Base-by-base conservation (phyloP, 176 grass and related monocot species). In the Aegilops longissima region DNA sequence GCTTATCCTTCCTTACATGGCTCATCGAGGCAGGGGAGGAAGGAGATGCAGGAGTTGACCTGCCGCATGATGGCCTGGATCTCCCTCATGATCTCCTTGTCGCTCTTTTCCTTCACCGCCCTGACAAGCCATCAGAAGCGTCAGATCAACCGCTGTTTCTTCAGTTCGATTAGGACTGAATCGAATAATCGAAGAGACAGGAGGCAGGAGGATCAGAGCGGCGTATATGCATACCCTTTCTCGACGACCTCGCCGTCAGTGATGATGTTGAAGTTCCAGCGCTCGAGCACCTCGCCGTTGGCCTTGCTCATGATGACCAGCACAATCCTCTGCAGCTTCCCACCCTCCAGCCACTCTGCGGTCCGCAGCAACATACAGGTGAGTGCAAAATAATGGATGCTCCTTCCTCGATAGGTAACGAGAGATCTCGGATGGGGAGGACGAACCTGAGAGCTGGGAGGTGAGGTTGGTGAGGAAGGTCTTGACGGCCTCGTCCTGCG, bases 21-120 rank as follows among this genome's bases (percentile, higher is more conserved):
- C 80, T 99, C 97, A n/a, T 99, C 97, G 40, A 96, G 97, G 65
- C 97, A 96, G 44, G 97, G 97, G 61, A 99, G 90, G 80, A 96
- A 99, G 45, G 94, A 96, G 86, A 99, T 94, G 80, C 87, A 94
- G 65, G 97, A 99, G 44, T 90, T 85, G 67, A 99, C 92, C 87
- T 99, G 97, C 71, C 97, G 88, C 97, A 99, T 99, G 87, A 99
- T 99, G 5, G 97, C 97, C 44, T 99, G 97, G 16, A 99, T 99
- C 90, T 99, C 97, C 89, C 97, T 87, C 97, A 99, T 99, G 73
- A 99, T 99, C 86, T 98, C 96, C 89, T 96, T 98, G 80, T 96
- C 97, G 56, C 92, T 94, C 85, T 96, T 98, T 90, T 99, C 97
- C 80, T 87, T 96, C 70, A 93, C 90, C 16, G 78, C 88, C 76